Evolutionary conservation across 2,329 filamentous ascomycete genomes (phyloP).

Genomic region (Cladosporium sphaerospermum): DNA sequence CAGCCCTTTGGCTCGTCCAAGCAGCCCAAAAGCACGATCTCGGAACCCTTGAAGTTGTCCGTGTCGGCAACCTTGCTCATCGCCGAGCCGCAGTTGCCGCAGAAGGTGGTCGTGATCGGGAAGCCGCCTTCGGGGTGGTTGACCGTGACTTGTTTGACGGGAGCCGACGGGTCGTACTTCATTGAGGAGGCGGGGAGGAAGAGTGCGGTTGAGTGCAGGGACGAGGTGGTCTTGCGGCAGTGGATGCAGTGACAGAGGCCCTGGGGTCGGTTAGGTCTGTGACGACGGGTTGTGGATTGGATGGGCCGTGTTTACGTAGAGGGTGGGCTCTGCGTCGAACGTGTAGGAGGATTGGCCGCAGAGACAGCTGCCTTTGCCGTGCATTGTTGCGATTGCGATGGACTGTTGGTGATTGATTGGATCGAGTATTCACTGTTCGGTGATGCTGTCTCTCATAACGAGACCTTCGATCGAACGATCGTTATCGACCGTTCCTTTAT

Average conservation of each 20-base stretch:
- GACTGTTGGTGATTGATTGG: not conserved
- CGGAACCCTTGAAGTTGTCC: constrained; percentile 5
- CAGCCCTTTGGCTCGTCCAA: constrained; percentile 5
- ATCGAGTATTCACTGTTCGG: not conserved
- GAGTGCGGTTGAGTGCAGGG: constrained; percentile 6
- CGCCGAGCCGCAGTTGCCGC: constrained; percentile 6
- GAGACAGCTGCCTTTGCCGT: constrained; percentile 11
- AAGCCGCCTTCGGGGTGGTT: constrained; percentile 6
- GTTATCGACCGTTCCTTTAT: no score
- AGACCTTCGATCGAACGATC: not conserved
- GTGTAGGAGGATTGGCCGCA: constrained; percentile 13
- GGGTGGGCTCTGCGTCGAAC: constrained; percentile 4
- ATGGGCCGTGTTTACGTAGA: not conserved
- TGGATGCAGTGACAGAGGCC: constrained; percentile 15
- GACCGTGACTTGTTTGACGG: constrained; percentile 6
- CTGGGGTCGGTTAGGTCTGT: not conserved
- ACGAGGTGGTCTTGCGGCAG: constrained; percentile 14
- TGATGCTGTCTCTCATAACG: not conserved
- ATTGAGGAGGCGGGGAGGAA: constrained; percentile 9
- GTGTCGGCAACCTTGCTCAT: constrained; percentile 12
- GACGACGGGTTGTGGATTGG: not conserved
- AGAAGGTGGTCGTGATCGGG: constrained; percentile 9
- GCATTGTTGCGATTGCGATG: constrained; percentile 16
- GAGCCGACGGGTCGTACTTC: not conserved
- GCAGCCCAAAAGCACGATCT: constrained; percentile 12